phyloP scores from a whole-genome alignment of 1,139 yeast genomes.

The Saccharomyces hybrid region DNA sequence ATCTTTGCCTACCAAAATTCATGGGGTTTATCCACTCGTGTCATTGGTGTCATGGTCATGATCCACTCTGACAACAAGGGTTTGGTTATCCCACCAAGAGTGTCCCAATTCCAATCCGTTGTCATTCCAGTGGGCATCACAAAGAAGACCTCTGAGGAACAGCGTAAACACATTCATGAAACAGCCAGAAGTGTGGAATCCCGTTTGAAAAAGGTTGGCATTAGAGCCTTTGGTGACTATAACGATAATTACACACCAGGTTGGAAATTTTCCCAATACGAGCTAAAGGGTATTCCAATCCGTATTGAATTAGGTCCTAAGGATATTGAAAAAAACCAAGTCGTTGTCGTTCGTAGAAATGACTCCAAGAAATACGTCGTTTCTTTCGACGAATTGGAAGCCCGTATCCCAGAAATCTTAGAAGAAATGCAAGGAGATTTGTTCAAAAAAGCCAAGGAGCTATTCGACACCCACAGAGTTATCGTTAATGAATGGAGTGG shows the following conservation, averaged over 20 bases:
- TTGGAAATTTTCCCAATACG: conserved; percentile 98
- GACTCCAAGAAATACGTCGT: conserved; percentile 68
- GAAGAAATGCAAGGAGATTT: conserved; percentile 74
- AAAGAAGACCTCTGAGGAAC: conserved; percentile 71
- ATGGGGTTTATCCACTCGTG: conserved; percentile 98
- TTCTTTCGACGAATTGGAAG: conserved; percentile 55
- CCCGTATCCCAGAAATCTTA: conserved; percentile 65
- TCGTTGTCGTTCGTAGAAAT: conserved; percentile 89
- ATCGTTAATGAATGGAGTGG: conserved; percentile 80
- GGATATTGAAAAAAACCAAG: conserved; percentile 75
- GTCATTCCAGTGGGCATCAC: conserved; percentile 94
- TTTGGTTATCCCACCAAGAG: conserved; percentile 94
- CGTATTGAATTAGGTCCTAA: conserved; percentile 95
- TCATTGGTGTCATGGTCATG: conserved; percentile 99
- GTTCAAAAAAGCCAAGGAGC: conserved; percentile 69
- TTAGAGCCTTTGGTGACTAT: conserved; percentile 79
- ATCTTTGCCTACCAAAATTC: conserved; percentile 92
- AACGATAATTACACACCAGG: conserved; percentile 96
- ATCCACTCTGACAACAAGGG: conserved; percentile 98
- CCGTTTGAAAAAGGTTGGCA: conserved; percentile 46
- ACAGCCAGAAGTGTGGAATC: conserved; percentile 65
- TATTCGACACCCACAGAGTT: conserved; percentile 77
- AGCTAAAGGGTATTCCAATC: conserved; percentile 90
- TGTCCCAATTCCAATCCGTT: conserved; percentile 85
- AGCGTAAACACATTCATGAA: conserved; percentile 57